Evolutionary conservation across 2,329 filamentous ascomycete genomes (phyloP).

Genomic region (Aspergillus brunneoviolaceus): DNA sequence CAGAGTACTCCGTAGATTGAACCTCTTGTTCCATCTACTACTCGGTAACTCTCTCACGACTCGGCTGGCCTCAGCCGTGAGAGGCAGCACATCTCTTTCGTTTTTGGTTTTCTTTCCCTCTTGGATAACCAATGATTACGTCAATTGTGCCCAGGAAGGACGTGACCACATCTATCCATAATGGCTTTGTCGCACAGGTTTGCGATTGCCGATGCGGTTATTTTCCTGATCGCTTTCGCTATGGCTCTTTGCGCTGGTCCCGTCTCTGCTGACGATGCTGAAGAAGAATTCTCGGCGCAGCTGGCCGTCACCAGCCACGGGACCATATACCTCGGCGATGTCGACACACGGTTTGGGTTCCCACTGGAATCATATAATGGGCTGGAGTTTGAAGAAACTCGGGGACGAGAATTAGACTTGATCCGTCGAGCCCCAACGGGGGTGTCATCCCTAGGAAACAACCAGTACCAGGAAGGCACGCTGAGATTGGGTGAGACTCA

Average conservation of each 20-base stretch:
- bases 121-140: neutral
- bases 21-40: no score
- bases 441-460: conserved; percentile 60
- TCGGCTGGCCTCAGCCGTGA: conserved; percentile 14
- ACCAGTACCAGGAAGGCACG: conserved; percentile 61
- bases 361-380: conserved; percentile 32
- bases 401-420: conserved; percentile 42
- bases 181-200: neutral
- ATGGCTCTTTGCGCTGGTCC: conserved; percentile 57
- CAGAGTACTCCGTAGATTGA: no score
- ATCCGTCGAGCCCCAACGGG: conserved; percentile 57
- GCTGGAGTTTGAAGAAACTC: conserved; percentile 31
- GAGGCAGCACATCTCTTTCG: neutral
- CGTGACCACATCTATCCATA: neutral
- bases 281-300: conserved; percentile 46
- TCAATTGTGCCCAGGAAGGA: neutral
- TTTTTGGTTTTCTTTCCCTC: neutral
- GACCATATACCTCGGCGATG: conserved; percentile 45
- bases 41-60: neutral
- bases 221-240: conserved; percentile 53
- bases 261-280: conserved; percentile 63
- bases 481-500: conserved; percentile 62
- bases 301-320: conserved; percentile 49
- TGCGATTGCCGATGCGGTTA: neutral
- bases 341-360: conserved; percentile 26